These are phyloP conservation scores for Aspergillus awamori DNA, from an alignment of 2,329 filamentous ascomycete species.

Conservation along the genomic window DNA sequence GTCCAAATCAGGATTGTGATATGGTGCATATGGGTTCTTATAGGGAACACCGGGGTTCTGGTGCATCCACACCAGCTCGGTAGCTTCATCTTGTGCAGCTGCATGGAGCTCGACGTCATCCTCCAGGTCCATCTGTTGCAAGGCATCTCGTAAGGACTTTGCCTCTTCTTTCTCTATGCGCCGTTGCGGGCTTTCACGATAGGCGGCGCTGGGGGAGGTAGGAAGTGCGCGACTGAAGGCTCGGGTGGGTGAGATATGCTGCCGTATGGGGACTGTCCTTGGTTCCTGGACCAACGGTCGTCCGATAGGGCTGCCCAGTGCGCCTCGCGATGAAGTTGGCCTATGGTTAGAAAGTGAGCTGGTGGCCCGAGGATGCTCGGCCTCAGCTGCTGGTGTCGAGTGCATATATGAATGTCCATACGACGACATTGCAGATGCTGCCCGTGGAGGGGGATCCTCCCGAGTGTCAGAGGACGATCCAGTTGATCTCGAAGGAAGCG, in stretches of 20 bases:
- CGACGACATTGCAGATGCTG: constrained; percentile 48
- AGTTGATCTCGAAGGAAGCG: constrained; percentile 55
- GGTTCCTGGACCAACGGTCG: constrained; percentile 46
- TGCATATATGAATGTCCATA: constrained; percentile 28
- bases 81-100: constrained; percentile 64
- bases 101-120: constrained; percentile 58
- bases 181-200: constrained; percentile 58
- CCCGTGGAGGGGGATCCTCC: constrained; percentile 42
- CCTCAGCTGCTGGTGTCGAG: constrained; percentile 21
- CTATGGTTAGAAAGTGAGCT: constrained; percentile 46
- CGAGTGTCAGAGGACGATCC: constrained; percentile 28
- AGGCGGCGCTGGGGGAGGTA: constrained; percentile 46
- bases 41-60: constrained; percentile 55
- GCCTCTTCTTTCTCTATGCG: constrained; percentile 63
- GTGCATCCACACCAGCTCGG: constrained; percentile 66
- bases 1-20: constrained; percentile 48
- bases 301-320: constrained; percentile 33
- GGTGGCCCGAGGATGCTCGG: constrained; percentile 39
- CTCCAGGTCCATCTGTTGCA: constrained; percentile 61
- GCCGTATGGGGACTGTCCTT: constrained; percentile 33
- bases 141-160: constrained; percentile 57
- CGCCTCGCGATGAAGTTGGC: constrained; percentile 34
- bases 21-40: constrained; percentile 52
- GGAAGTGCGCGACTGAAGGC: constrained; percentile 34
- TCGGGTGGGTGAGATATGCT: constrained; percentile 42